Base-by-base conservation (phyloP, 345 rosid species). In the Boechera retrofracta region DNA sequence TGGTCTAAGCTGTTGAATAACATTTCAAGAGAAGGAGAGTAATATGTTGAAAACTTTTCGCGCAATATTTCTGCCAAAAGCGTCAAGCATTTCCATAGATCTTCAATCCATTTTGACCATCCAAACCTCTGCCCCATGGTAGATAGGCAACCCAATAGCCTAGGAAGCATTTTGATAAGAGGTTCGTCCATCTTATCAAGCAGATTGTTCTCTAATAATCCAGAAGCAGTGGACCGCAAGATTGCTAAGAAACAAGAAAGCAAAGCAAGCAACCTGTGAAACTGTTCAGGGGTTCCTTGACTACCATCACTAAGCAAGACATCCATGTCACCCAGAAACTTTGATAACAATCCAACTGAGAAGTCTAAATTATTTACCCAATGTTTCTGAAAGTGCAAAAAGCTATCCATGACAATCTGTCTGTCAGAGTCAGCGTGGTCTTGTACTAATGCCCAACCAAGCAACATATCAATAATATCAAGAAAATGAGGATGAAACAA, bases 331-430 rank as follows among this genome's bases (percentile, higher is more conserved):
- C 84, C 92, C 64, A 91, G 64, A 76, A 93, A 89, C 89, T 89
- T 91, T 0, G 87, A 86, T 82, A 93, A 64, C 80, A 93, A 79
- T 11, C 93, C 93, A 69, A 88, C 72, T 31, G 98, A 91, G 76
- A 94, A 94, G 80, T 91, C 92, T 81, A 94, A 85, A 79, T 85
- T 82, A 66, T 84, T 84, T 9, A 91, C 92, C 98, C 98, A 91
- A 67, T 91, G 96, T 63, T 89, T 94, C 87, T 91, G 98, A 83
- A 89, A 94, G 69, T 94, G 94, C 93, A 94, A 85, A 77, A 94
- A 88, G 72, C 92, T 87, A 80, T 89, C 96, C 87, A 91, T 80
- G 55, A 94, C 86, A 80, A 89, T 85, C 60, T 77, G 83, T 73
- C 97, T 85, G 64, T 87, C 98, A 15, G 94, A 73, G 59, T 88